Conservation (phyloP, 495 filamentous ascomycete species). For the Amphirosellinia nigrospora region DNA sequence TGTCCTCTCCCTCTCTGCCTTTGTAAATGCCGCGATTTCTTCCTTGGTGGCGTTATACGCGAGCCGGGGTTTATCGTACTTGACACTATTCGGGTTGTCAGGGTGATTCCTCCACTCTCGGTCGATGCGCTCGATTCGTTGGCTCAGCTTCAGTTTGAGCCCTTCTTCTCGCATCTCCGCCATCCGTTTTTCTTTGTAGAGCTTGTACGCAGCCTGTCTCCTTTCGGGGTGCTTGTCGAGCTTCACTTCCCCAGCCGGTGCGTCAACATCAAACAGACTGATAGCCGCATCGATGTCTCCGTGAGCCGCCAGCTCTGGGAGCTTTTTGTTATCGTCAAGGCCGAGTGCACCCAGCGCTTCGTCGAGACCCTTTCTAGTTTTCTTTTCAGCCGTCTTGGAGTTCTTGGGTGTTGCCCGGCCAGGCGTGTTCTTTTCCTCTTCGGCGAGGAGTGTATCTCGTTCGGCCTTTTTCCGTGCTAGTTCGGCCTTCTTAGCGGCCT, state of each 20-base stretch:
- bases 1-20: conserved; percentile 73
- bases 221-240: conserved; percentile 87
- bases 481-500: conserved; percentile 85
- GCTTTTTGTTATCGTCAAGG: conserved; percentile 42
- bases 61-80: conserved; percentile 67
- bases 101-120: conserved; percentile 93
- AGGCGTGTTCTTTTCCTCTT: conserved; percentile 77
- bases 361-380: conserved; percentile 48
- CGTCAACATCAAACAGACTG: conserved; percentile 59
- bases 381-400: conserved; percentile 67
- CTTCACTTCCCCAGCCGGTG: conserved; percentile 56
- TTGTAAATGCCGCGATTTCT: conserved; percentile 70
- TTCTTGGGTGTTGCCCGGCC: conserved; percentile 67
- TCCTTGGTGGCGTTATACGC: conserved; percentile 81
- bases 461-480: conserved; percentile 87
- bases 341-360: conserved; percentile 12
- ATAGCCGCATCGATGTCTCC: conserved; percentile 87
- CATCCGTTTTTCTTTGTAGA: conserved; percentile 82
- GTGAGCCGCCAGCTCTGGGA: conserved; percentile 70
- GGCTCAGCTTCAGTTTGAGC: conserved; percentile 75
- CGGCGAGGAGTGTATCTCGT: conserved; percentile 78
- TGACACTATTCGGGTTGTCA: conserved; percentile 78
- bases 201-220: conserved; percentile 85
- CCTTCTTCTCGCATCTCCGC: conserved; percentile 84
- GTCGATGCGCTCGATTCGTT: conserved; percentile 76